Conservation (phyloP, 148 eudicot species). For the Persicaria maculosa region DNA sequence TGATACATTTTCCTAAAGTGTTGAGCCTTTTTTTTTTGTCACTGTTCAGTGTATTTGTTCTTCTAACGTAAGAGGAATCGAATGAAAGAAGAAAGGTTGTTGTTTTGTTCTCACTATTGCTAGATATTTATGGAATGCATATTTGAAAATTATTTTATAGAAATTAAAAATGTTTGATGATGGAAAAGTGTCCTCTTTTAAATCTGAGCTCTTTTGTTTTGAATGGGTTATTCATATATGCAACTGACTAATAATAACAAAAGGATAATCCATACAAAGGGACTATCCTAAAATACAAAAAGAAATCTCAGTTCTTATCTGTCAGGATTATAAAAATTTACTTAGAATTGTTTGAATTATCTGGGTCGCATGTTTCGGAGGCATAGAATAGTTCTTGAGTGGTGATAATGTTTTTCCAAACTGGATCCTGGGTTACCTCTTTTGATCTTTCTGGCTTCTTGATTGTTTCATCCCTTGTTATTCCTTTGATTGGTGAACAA, state of each 20-base stretch:
- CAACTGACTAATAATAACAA: too few species aligned
- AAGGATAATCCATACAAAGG: too few species aligned
- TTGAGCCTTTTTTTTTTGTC: neutral
- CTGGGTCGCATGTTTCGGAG: neutral
- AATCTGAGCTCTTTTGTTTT: neutral
- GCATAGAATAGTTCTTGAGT: neutral
- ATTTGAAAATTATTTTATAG: neutral
- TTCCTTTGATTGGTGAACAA: neutral
- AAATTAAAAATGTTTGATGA: neutral
- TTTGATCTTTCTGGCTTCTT: neutral
- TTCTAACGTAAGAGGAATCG: neutral
- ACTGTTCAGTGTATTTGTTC: neutral
- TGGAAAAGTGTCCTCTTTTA: neutral
- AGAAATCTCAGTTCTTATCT: neutral
- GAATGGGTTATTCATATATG: too few species aligned
- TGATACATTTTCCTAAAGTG: neutral
- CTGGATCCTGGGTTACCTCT: neutral
- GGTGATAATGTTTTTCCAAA: neutral
- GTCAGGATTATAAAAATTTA: neutral
- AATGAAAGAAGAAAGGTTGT: neutral
- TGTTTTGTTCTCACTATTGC: neutral
- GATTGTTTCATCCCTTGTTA: neutral
- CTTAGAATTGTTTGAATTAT: neutral
- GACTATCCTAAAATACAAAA: too few species aligned
- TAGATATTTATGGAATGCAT: neutral